Base-by-base conservation (phyloP, 495 filamentous ascomycete genomes). In the Penicilliopsis zonata region DNA sequence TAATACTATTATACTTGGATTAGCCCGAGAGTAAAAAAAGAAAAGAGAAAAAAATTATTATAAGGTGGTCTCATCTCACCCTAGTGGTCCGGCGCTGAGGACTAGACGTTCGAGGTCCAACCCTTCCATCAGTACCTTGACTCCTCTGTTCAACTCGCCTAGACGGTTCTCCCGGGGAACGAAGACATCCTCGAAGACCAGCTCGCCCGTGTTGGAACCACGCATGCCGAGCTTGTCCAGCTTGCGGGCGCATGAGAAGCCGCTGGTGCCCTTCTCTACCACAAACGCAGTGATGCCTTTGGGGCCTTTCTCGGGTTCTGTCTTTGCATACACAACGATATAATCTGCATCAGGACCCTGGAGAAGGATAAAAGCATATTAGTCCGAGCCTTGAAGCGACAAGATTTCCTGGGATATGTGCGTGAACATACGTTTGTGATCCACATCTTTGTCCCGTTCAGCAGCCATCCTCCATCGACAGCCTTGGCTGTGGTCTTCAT, bases 191-290 rank as follows among this genome's bases (percentile, higher is more conserved):
- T 94, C 86, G 44, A 98, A 94, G 30, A 92, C 64, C 9, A 98
- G 67, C 57, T 98, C 90, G 43, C 90, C 92, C 4, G 92, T 96
- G 57, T 98, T 96, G 22, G 78, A 86, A 31, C 90, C 90, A 16
- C 90, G 78, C 90, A 98, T 98, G 34, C 90, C 90, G 41, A 98
- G 79, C 61, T 98, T 98, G 59, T 98, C 92, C 6, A 98, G 74
- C 58, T 96, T 98, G 20, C 85, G 74, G 14, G 84, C 73, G 48
- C 80, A 85, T 30, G 76, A 81, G 65, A 95, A 95, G 38, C 90
- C 90, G 5, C 70, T 44, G 30, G 73, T 67, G 12, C 55, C 49
- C 15, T 74, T 80, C 46, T 93, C 77, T 14, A 96, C 81, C 28
- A 98, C 66, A 57, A 95, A 94, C 23, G 88, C 90, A 0, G 88